Evolutionary conservation across 192 early-diverging fungal genomes (phyloP).

Genomic region (Powellomyces hirtus): DNA sequence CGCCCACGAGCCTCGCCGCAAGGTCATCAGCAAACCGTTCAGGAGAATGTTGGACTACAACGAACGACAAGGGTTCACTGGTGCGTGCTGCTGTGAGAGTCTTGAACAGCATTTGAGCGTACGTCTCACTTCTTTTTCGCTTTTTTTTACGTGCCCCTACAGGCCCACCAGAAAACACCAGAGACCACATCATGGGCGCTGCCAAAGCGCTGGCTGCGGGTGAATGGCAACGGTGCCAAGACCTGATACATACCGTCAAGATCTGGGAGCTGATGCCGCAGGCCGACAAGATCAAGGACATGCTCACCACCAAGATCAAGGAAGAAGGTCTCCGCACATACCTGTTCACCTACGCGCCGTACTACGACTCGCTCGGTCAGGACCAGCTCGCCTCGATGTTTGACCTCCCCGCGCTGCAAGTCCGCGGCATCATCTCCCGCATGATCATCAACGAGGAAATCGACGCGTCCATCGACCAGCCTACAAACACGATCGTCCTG

Average conservation of each 20-base stretch:
- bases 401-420: slow-evolving; percentile 60
- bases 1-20: slow-evolving; percentile 53
- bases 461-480: slow-evolving; percentile 82
- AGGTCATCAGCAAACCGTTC: slow-evolving; percentile 88
- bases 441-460: slow-evolving; percentile 96
- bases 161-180: slow-evolving; percentile 94
- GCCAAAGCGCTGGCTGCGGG: slow-evolving; percentile 87
- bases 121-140: neutral
- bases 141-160: slow-evolving; percentile 48
- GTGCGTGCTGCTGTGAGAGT: slow-evolving; percentile 35
- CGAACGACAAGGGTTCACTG: slow-evolving; percentile 93
- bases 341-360: slow-evolving; percentile 86
- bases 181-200: slow-evolving; percentile 98
- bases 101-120: neutral
- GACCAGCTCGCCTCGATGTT: slow-evolving; percentile 87
- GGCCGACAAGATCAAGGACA: slow-evolving; percentile 81
- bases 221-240: slow-evolving; percentile 87
- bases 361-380: slow-evolving; percentile 87
- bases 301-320: slow-evolving; percentile 90
- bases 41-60: slow-evolving; percentile 90
- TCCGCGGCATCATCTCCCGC: slow-evolving; percentile 79
- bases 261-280: slow-evolving; percentile 94
- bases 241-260: slow-evolving; percentile 86
- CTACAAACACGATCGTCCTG: slow-evolving; percentile 68
- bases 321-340: slow-evolving; percentile 95